Evolutionary conservation across 73 alveolate species (phyloP), one percentile per base, ranked within the genome.

Genomic region (Durusdinium trenchii): DNA sequence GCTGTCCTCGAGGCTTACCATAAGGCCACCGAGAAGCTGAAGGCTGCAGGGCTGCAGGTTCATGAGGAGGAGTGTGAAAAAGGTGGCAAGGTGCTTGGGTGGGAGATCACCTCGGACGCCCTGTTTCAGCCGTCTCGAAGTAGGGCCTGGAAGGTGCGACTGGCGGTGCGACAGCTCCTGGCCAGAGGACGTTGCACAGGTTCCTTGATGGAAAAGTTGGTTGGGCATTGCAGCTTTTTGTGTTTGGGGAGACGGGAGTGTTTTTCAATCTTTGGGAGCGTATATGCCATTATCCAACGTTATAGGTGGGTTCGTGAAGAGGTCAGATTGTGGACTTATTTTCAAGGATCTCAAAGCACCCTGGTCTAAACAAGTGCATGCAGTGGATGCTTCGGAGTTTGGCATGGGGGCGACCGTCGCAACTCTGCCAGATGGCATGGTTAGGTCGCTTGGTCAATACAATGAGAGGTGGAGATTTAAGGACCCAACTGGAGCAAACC

Each of bases 391-490:
- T 0, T 60, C 85, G 20, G 95, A 87, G 60, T 42, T 30, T 45
- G 95, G 95, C 0, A 46, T 87, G 35, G 95, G 95, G 40, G 82
- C 45, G n/a, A 86, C 95, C 4, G 1, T 0, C 5, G 9, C 95
- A 4, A 42, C 16, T 5, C 6, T 86, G 28, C 61, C 83, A 0
- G 1, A 20, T 7, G 64, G 3, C 32, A 40, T 46, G 64, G 95
- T 46, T 0, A 3, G 14, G 0, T 35, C n/a, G n/a, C 50, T 86
- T 0, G 95, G 95, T 32, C 47, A 16, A 9, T 36, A 16, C 28
- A 60, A 43, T 12, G 95, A 86, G 48, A 32, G 95, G 50, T 62
- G 83, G 95, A 20, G 95, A 45, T 86, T 86, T 57, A 84, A 52
- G 38, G 94, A 52, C 0, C 1, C 57, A 0, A 7, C 0, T 0